Evolutionary conservation across 2,329 filamentous ascomycete species (phyloP), one percentile per base, ranked within the genome.

Genomic region (Fusarium longipes): DNA sequence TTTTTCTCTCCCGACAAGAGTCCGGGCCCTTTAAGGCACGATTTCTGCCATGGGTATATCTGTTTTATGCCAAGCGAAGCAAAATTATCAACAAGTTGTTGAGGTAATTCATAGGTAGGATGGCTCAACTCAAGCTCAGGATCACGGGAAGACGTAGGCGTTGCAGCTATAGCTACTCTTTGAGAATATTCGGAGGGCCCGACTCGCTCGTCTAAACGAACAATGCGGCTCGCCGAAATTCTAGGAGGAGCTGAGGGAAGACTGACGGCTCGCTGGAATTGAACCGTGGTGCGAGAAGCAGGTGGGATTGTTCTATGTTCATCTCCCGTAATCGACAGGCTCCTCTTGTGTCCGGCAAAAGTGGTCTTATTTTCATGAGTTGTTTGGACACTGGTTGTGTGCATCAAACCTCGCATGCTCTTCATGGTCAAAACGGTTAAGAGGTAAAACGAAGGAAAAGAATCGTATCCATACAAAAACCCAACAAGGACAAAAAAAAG

Each of bases 41-140:
- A 87, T 49, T 90, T 90, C 77, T 93, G 91, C 91, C 91, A 94
- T 3, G 90, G 89, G 70, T 93, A 93, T 60, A 93, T 93, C 67
- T 84, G 86, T 38, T 82, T 85, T 56, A 94, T 90, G n/a, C 91
- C 91, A 36, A 91, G 80, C 0, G 81, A 78, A 45, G 82, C 83
- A 72, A 93, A 86, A 71, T 93, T 93, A 18, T 82, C 77, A 5
- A 91, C 85, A 36, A 93, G 79, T 24, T 81, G 77, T 1, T 77
- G 67, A 4, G 90, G 88, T 15, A 94, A 80, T 10, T 81, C 85
- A 78, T 93, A 94, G 36, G 79, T 80, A 2, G 84, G 80, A 75
- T 93, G 87, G 6, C 83, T 83, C 29, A 94, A 81, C 15, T 84
- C 87, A 18, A 93, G 81, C 56, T 84, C 79, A 10, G 85, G 83